Evolutionary conservation across 1,284 basidiomycete species (phyloP), one percentile per base, ranked within the genome.

Genomic region (Uromyces viciae-fabae): DNA sequence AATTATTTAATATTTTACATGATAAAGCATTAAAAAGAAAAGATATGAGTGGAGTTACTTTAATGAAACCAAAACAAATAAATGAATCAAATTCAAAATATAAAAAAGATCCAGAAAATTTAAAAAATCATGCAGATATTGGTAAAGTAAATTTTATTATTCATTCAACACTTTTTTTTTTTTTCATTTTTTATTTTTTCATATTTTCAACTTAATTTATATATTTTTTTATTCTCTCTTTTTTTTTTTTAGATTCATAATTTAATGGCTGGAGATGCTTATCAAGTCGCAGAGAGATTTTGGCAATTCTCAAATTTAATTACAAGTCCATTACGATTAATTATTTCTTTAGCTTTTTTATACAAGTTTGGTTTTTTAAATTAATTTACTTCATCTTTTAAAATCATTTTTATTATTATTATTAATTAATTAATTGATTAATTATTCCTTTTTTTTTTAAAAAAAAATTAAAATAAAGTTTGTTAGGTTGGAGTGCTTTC

Each of bases 221-320:
- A 38, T 17, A 66, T 49, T 46, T 49, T 14, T 42, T 31, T 15
- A 58, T 46, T 40, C 36, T 62, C 38, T n/a, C 8, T 46, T 38
- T 68, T 36, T 19, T 28, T 36, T 68, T n/a, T 64, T 7, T 43
- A 71, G 68, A 82, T 82, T 49, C 54, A 52, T 19, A 81, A 73
- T 58, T 36, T 60, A 9, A 66, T 71, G 91, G 79, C 91, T 85
- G 90, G 91, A 31, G 91, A 92, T 85, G 88, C 90, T 0, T 92
- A 92, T 83, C 89, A 90, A n/a, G 90, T 92, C 9, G 88, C 91
- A 1, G 90, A 91, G 82, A 88, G 91, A 8, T 92, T 92, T 84
- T 92, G 91, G 91, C 89, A 91, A 62, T 91, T 91, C 84, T 89
- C 90, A 9, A 89, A 88, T 2, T 84, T 81, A 9, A 46, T 81